Conservation (phyloP, 768 basidiomycete genomes). For the Phlebiopsis flavidoalba region DNA sequence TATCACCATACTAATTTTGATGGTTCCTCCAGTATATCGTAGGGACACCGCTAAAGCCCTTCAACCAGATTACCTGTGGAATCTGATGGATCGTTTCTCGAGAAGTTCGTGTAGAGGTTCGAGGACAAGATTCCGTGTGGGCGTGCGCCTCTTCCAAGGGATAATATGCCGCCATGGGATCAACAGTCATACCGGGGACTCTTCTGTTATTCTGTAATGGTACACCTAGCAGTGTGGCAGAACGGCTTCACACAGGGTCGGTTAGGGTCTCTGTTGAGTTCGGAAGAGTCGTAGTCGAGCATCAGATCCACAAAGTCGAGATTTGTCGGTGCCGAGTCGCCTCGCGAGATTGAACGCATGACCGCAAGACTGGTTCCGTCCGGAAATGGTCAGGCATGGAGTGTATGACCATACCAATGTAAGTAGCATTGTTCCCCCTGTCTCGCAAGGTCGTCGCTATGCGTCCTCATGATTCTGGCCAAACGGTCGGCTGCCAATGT, state of each 20-base stretch:
- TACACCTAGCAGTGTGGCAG: constrained; percentile 87
- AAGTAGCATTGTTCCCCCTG: constrained; percentile 89
- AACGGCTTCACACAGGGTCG: constrained; percentile 93
- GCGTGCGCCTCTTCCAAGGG: constrained; percentile 92
- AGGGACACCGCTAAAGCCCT: constrained; percentile 98
- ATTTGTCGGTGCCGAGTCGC: constrained; percentile 81
- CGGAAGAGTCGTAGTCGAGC: constrained; percentile 94
- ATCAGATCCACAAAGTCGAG: constrained; percentile 98
- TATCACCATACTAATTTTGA: constrained; percentile 87
- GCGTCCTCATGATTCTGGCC: constrained; percentile 83
- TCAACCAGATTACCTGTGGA: constrained; percentile 95
- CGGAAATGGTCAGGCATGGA: constrained; percentile 99
- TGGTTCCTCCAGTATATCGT: constrained; percentile 94
- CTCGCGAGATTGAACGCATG: constrained; percentile 93
- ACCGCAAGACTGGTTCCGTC: constrained; percentile 96
- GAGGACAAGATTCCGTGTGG: constrained; percentile 88
- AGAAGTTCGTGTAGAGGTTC: constrained; percentile 86
- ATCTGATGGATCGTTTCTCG: constrained; percentile 71
- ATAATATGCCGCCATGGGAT: constrained; percentile 87
- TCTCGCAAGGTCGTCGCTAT: constrained; percentile 83
- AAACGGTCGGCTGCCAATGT: constrained; percentile 92
- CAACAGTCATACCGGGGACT: constrained; percentile 90
- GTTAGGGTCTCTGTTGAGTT: constrained; percentile 92
- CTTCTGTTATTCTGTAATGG: constrained; percentile 89
- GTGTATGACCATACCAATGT: constrained; percentile 91